Base-by-base conservation (phyloP, 2,329 filamentous ascomycete genomes). In the Sporothrix mexicana region DNA sequence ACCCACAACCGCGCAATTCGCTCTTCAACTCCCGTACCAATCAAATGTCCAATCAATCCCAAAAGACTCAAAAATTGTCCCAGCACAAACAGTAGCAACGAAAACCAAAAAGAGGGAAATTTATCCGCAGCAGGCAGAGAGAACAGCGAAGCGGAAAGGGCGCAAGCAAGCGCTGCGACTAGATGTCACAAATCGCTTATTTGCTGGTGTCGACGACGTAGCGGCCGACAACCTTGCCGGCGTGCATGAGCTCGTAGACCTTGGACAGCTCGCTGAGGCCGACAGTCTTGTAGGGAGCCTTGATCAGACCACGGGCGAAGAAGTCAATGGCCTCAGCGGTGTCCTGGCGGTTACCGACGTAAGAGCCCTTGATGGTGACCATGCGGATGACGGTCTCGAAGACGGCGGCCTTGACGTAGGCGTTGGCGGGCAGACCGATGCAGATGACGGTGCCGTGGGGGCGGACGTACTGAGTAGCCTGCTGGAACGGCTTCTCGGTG, bases 341-440 rank as follows among this genome's bases (percentile, higher is more conserved):
- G 81, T 98, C 95, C 80, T 92, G 90, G 77, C 95, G 89, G 85
- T 97, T 98, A 73, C 95, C 95, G 77, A 98, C 95, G 80, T 98
- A 98, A 78, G 91, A 94, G 74, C 95, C 95, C 85, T 93, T 93
- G 86, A 98, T 98, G 78, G 83, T 91, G 84, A 98, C 91, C 94
- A 97, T 97, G 83, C 91, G 85, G 79, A 95, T 87, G 75, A 98
- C 95, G 8, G 92, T 93, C 80, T 95, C 91, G 81, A 98, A 97
- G 72, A 98, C 94, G 53, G 94, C 93, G 1, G 95, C 94, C 77
- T 88, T 88, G 76, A 98, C 87, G 82, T 87, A 92, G 1, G 95
- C 94, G 76, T 91, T 87, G 51, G 93, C 91, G 5, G 95, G 95
- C 36, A 98, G 86, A 79, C 95, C 95, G 79, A 98, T 96, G 83